phyloP scores from a whole-genome alignment of 2,329 filamentous ascomycete genomes.

The Aphanocladium album region DNA sequence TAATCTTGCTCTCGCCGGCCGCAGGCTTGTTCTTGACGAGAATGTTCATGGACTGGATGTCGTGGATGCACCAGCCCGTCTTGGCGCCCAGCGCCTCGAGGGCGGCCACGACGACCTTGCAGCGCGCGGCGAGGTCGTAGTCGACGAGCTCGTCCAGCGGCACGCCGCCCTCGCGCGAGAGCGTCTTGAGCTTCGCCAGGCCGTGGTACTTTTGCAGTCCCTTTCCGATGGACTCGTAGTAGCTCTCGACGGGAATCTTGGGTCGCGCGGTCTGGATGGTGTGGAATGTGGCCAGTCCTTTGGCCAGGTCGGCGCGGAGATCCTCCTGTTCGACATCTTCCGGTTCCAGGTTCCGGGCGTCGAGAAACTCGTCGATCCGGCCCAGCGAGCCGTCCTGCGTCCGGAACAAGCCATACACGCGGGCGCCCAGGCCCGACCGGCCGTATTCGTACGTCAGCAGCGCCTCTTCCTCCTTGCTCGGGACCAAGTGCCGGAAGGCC shows the following conservation, averaged over 20 bases:
- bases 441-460: constrained; percentile 12
- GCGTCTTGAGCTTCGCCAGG: constrained; percentile 12
- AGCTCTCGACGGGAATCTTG: neutral
- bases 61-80: constrained; percentile 18
- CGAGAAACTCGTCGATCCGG: constrained; percentile 17
- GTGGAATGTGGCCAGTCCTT: constrained; percentile 14
- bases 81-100: constrained; percentile 12
- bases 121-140: constrained; percentile 13
- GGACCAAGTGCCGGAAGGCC: constrained; percentile 12
- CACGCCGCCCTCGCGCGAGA: constrained; percentile 13
- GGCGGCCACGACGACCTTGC: neutral
- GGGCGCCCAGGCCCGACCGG: constrained; percentile 14
- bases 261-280: neutral
- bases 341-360: constrained; percentile 15
- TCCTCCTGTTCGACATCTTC: constrained; percentile 15
- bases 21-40: constrained; percentile 12
- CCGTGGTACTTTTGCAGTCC: constrained; percentile 14
- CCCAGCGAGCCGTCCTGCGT: constrained; percentile 15
- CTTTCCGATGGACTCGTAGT: constrained; percentile 10
- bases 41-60: constrained; percentile 19
- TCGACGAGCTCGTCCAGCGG: constrained; percentile 14
- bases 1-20: neutral
- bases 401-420: constrained; percentile 17
- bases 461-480: constrained; percentile 16
- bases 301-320: constrained; percentile 16